Percentiles rank a stretch among this genome's conserved stretches.
Evolutionary conservation across 176 grass and related monocot genomes (phyloP).

Genomic region (Avena atlantica): DNA sequence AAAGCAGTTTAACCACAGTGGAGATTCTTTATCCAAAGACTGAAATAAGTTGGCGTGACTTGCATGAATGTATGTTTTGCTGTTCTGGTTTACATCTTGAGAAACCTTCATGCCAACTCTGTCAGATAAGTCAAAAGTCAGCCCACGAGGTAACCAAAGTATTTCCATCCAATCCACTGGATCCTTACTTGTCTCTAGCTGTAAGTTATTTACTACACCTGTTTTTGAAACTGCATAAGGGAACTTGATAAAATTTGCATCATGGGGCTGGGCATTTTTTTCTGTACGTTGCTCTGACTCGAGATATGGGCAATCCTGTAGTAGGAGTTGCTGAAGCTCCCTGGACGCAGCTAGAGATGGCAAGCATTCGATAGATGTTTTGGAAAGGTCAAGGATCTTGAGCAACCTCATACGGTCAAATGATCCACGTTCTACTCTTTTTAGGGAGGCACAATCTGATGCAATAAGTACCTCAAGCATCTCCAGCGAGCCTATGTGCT

Average conservation of each 20-base stretch:
- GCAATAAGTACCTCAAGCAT: slow-evolving; percentile 13
- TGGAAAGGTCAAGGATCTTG: slow-evolving; percentile 44
- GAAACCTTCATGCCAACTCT: slow-evolving; percentile 11
- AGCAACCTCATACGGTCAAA: slow-evolving; percentile 36
- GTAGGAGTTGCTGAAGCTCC: neutral
- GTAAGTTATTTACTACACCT: neutral
- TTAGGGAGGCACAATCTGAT: slow-evolving; percentile 32
- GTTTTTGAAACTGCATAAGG: slow-evolving; percentile 30
- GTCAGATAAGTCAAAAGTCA: slow-evolving; percentile 1
- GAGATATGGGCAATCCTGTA: slow-evolving; percentile 6
- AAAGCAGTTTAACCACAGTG: slow-evolving; percentile 33
- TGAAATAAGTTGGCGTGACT: neutral
- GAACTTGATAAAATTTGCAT: neutral
- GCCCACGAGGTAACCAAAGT: slow-evolving; percentile 33
- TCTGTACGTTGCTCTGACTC: neutral
- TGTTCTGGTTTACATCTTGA: neutral
- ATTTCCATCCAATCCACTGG: slow-evolving; percentile 29
- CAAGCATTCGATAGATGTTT: neutral
- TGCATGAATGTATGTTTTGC: slow-evolving; percentile 32
- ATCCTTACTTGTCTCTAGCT: neutral
- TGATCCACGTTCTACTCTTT: neutral
- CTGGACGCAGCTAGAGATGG: neutral
- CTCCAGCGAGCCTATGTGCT: slow-evolving; percentile 11
- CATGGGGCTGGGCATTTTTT: neutral
- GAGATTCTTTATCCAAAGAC: slow-evolving; percentile 28